A percentile compares a stretch with the other conserved stretches of the same genome.
These are phyloP conservation scores for Talaromyces sp. DNA, from an alignment of 2,329 filamentous ascomycete genomes.

Conservation along the genomic window DNA sequence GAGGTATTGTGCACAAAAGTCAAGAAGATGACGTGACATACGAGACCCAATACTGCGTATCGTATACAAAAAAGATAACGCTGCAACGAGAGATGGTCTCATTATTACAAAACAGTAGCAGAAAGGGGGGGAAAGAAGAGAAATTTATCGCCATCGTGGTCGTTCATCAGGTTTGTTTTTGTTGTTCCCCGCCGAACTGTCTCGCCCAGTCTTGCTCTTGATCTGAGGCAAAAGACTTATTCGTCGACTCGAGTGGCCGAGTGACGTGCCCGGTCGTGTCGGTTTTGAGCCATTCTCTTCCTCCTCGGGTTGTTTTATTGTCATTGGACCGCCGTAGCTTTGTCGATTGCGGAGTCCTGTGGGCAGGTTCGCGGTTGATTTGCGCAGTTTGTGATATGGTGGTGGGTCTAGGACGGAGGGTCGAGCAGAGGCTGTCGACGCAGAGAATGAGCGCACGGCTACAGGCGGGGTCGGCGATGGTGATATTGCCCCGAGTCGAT, in stretches of 20 bases:
- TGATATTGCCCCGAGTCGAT: slow-evolving; percentile 29
- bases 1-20: slow-evolving; percentile 6
- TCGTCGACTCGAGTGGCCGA: slow-evolving; percentile 39
- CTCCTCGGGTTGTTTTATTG: slow-evolving; percentile 28
- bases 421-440: neutral
- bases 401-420: slow-evolving; percentile 38
- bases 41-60: neutral
- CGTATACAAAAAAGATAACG: neutral
- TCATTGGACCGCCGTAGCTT: slow-evolving; percentile 36
- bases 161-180: slow-evolving; percentile 30
- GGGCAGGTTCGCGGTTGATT: slow-evolving; percentile 24
- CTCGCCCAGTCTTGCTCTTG: slow-evolving; percentile 26
- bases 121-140: neutral
- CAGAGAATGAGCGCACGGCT: neutral
- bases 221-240: slow-evolving; percentile 42
- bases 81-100: neutral
- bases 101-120: neutral
- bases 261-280: slow-evolving; percentile 38
- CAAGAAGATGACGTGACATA: neutral
- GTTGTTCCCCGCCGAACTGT: slow-evolving; percentile 9
- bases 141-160: slow-evolving; percentile 36
- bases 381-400: slow-evolving; percentile 41
- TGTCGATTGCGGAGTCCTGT: slow-evolving; percentile 37
- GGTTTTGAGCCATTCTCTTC: slow-evolving; percentile 23
- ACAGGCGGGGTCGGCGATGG: slow-evolving; percentile 27